Conservation (phyloP, 345 rosid species). For the Leavenworthia alabamica region DNA sequence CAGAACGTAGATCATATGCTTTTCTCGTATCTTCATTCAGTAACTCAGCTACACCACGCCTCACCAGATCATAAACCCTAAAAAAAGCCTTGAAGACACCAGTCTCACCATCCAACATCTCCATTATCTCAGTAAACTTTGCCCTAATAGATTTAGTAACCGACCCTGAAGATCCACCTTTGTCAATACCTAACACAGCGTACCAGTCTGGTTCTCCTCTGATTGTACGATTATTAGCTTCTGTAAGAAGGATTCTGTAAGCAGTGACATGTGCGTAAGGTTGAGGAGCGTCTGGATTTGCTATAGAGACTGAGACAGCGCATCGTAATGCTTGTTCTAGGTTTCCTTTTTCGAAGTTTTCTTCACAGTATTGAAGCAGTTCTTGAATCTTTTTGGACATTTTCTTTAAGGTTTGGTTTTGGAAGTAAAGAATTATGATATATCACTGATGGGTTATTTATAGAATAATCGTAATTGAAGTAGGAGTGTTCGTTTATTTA, state of each 20-base stretch:
- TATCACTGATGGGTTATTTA: background rate
- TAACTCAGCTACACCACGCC: background rate
- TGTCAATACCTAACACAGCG: background rate
- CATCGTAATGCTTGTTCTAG: conserved; percentile 4
- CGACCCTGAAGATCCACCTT: background rate
- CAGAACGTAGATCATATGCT: conserved; percentile 11
- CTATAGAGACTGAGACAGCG: background rate
- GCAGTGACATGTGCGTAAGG: conserved; percentile 21
- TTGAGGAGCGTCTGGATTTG: conserved; percentile 5
- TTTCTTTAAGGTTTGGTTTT: background rate
- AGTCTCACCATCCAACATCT: background rate
- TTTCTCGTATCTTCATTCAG: background rate
- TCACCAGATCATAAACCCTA: background rate
- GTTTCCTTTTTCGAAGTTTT: conserved; percentile 10
- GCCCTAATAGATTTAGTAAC: background rate
- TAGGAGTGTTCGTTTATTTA: background rate
- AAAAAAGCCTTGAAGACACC: background rate
- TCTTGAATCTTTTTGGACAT: background rate
- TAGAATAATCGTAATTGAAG: background rate
- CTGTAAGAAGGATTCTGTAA: conserved; percentile 16
- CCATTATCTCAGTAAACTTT: background rate
- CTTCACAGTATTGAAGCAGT: conserved; percentile 19
- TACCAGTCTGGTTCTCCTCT: conserved; percentile 21
- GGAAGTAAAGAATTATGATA: too few relatives aligned
- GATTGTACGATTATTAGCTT: background rate